Evolutionary conservation across 2,329 filamentous ascomycete species (phyloP).

Genomic region (Curvularia eragrostidis): DNA sequence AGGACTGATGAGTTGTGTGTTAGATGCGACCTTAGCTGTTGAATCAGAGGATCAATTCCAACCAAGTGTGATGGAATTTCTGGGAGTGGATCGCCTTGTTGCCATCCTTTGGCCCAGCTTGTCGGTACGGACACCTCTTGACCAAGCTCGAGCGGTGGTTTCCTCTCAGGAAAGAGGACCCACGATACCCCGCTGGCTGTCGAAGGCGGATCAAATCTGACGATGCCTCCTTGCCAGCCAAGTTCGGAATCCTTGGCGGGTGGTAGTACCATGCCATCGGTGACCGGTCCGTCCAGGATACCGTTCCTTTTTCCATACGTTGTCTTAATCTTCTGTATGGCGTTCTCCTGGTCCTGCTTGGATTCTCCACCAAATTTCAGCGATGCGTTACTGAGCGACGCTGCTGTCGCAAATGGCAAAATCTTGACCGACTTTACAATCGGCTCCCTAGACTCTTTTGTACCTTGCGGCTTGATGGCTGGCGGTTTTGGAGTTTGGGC

Average conservation of each 20-base stretch:
- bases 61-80: slow-evolving; percentile 69
- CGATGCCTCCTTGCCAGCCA: slow-evolving; percentile 80
- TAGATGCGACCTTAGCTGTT: slow-evolving; percentile 76
- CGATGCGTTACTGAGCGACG: slow-evolving; percentile 65
- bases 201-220: slow-evolving; percentile 74
- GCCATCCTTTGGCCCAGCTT: slow-evolving; percentile 57
- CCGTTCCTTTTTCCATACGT: slow-evolving; percentile 71
- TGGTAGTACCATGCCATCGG: slow-evolving; percentile 82
- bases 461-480: slow-evolving; percentile 45
- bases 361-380: slow-evolving; percentile 89
- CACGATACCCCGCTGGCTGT: slow-evolving; percentile 58
- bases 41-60: slow-evolving; percentile 80
- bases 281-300: slow-evolving; percentile 82
- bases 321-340: slow-evolving; percentile 71
- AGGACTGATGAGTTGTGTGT: slow-evolving; percentile 88
- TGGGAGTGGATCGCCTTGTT: slow-evolving; percentile 63
- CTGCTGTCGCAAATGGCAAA: slow-evolving; percentile 73
- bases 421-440: slow-evolving; percentile 74
- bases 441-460: slow-evolving; percentile 52
- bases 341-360: slow-evolving; percentile 80
- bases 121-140: slow-evolving; percentile 71
- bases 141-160: slow-evolving; percentile 77
- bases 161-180: slow-evolving; percentile 79
- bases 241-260: slow-evolving; percentile 62
- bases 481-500: slow-evolving; percentile 71